Evolutionary conservation across 2,329 filamentous ascomycete genomes (phyloP), one percentile per base, ranked within the genome.

Genomic region (Sporothrix euskadiensis): DNA sequence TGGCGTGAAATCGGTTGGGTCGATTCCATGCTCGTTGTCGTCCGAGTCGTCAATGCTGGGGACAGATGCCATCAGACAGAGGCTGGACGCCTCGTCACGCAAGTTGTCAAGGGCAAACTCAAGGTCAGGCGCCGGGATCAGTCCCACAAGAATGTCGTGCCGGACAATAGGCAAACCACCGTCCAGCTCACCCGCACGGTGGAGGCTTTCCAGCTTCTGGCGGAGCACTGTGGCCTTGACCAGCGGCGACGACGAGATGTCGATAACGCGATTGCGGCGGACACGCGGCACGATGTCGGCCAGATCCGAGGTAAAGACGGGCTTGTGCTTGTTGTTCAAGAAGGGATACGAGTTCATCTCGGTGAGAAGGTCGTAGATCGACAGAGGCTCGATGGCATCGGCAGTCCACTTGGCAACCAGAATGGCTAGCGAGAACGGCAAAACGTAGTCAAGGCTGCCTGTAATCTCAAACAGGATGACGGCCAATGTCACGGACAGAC

Each of bases 321-420:
- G 94, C 77, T 97, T 94, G 75, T 94, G 89, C 81, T 98, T 98
- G 83, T 97, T 97, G 82, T 97, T 94, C n/a, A 99, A 88, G 83
- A 97, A 98, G 0, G 96, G 96, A 77, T 98, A 99, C 2, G 93
- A 92, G 81, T 99, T 98, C 92, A 99, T 95, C 80, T 96, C 94
- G 0, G 94, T 98, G 22, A 98, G 85, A 12, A 98, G 88, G 80
- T 98, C 96, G 80, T 98, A 98, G 75, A 99, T 98, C 81, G 94
- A 97, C 71, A 94, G 87, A 19, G 95, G 96, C 81, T 99, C 96
- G 70, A 99, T 89, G 3, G 94, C 94, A 82, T 98, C 96, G 0
- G 96, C 94, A 0, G 94, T 97, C 96, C 96, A 99, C 83, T 99
- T 99, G n/a, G 95, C 91, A 39, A 97, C 94, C 4, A 98, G 85